Conservation (phyloP, 2,329 filamentous ascomycete species). For the Macrophomina pseudophaseolina region DNA sequence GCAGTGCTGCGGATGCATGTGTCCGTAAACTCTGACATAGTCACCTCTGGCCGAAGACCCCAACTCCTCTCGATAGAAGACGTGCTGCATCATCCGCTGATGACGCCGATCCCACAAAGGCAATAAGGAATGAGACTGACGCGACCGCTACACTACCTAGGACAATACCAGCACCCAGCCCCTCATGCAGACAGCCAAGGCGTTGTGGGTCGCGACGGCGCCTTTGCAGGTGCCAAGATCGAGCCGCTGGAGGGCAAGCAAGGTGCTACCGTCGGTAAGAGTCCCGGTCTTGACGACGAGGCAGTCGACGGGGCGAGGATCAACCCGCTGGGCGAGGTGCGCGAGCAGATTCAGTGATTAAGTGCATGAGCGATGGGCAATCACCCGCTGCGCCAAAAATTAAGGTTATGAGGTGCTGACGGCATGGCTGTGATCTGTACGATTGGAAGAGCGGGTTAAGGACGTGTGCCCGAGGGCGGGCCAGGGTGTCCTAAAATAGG, state of each 20-base stretch:
- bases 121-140: slow-evolving; percentile 10
- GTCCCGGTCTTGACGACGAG: slow-evolving; percentile 34
- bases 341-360: slow-evolving; percentile 7
- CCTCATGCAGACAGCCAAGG: slow-evolving; percentile 35
- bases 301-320: slow-evolving; percentile 32
- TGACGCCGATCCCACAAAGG: too few relatives aligned
- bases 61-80: too few relatives aligned
- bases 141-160: slow-evolving; percentile 17
- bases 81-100: too few relatives aligned
- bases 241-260: slow-evolving; percentile 30
- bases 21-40: too few relatives aligned
- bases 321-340: slow-evolving; percentile 33
- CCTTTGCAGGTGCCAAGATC: slow-evolving; percentile 35
- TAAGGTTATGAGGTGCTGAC: slow-evolving; percentile 14
- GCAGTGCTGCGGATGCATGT: too few relatives aligned
- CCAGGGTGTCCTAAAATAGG: slow-evolving; percentile 18
- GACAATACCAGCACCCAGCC: slow-evolving; percentile 31
- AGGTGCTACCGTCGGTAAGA: not conserved
- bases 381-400: slow-evolving; percentile 1
- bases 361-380: not conserved
- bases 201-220: slow-evolving; percentile 34
- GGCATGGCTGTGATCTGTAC: slow-evolving; percentile 1
- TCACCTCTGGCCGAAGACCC: too few relatives aligned
- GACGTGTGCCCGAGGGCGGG: not conserved
- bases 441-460: not conserved